A percentile compares a stretch with the other conserved stretches of the same genome.
phyloP scores from a whole-genome alignment of 495 filamentous ascomycete genomes.

The Xylaria sp. region DNA sequence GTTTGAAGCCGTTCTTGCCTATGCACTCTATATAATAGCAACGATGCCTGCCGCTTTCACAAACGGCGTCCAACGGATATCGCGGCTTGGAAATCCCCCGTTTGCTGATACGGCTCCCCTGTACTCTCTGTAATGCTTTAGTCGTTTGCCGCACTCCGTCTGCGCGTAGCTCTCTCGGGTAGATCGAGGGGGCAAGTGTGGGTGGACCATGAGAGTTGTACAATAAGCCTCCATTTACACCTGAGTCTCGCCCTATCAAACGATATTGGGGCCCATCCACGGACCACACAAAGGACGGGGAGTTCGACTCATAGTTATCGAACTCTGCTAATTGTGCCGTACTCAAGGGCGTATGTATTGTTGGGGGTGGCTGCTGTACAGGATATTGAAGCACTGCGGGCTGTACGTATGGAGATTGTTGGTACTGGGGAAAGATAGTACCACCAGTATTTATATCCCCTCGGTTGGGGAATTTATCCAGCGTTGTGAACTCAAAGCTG shows the following conservation, averaged over 20 bases:
- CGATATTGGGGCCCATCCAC: not conserved
- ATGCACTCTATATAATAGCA: conserved; percentile 45
- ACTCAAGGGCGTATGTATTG: no score
- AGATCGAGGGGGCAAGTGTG: not conserved
- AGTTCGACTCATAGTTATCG: no score
- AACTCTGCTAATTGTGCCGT: no score
- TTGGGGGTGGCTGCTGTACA: no score
- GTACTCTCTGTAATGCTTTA: conserved; percentile 42
- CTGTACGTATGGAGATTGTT: no score
- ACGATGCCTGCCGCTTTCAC: conserved; percentile 21
- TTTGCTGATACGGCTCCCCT: conserved; percentile 32
- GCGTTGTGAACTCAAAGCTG: no score
- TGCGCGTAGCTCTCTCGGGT: not conserved
- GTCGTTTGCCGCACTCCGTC: conserved; percentile 40
- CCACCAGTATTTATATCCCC: no score
- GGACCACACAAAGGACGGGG: not conserved
- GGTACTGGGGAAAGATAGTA: no score
- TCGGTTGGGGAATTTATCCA: no score
- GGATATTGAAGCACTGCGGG: no score
- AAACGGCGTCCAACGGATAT: no score
- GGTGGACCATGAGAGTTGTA: not conserved
- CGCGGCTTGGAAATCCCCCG: no score
- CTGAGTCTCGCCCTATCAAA: not conserved
- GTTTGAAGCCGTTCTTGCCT: conserved; percentile 60
- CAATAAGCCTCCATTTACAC: not conserved